A percentile compares a stretch with the other conserved stretches of the same genome.
These are phyloP conservation scores for Phytophthora sp. DNA, from an alignment of 352 stramenopile species.

Conservation along the genomic window DNA sequence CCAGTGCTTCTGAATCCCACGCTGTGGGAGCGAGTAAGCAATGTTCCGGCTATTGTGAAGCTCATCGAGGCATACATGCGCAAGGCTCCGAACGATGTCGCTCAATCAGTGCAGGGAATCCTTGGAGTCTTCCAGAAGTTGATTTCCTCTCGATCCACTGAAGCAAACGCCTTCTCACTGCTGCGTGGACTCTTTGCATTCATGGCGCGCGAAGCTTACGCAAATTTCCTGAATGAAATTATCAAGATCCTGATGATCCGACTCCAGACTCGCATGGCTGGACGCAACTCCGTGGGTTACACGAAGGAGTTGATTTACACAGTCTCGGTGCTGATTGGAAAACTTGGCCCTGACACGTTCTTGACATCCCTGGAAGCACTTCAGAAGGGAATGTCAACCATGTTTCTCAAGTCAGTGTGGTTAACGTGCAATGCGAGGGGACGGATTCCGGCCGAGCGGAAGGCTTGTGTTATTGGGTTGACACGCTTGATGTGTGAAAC, in stretches of 20 bases:
- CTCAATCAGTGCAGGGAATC: constrained; percentile 81
- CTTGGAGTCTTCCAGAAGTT: constrained; percentile 99
- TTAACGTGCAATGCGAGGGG: constrained; percentile 84
- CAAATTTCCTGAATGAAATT: constrained; percentile 89
- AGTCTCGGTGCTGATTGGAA: constrained; percentile 88
- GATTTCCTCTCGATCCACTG: constrained; percentile 93
- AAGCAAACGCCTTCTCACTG: constrained; percentile 94
- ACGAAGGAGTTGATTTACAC: constrained; percentile 92
- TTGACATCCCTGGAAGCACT: constrained; percentile 86
- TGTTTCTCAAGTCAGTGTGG: constrained; percentile 91
- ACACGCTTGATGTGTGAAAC: constrained; percentile 81
- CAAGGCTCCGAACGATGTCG: constrained; percentile 92
- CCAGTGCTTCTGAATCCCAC: constrained; percentile 92
- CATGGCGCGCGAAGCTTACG: constrained; percentile 79
- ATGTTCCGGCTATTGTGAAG: constrained; percentile 96
- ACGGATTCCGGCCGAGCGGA: constrained; percentile 62
- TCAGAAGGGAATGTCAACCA: constrained; percentile 92
- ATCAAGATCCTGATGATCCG: constrained; percentile 96
- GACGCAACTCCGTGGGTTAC: constrained; percentile 83
- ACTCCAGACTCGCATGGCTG: constrained; percentile 91
- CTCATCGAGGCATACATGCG: constrained; percentile 97
- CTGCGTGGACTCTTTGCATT: constrained; percentile 91
- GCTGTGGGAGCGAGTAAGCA: constrained; percentile 97
- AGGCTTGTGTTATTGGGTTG: constrained; percentile 73
- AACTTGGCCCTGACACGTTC: constrained; percentile 83